Evolutionary conservation across 1,139 yeast genomes (phyloP), one percentile per base, ranked within the genome.

Genomic region (Candida smagusa): DNA sequence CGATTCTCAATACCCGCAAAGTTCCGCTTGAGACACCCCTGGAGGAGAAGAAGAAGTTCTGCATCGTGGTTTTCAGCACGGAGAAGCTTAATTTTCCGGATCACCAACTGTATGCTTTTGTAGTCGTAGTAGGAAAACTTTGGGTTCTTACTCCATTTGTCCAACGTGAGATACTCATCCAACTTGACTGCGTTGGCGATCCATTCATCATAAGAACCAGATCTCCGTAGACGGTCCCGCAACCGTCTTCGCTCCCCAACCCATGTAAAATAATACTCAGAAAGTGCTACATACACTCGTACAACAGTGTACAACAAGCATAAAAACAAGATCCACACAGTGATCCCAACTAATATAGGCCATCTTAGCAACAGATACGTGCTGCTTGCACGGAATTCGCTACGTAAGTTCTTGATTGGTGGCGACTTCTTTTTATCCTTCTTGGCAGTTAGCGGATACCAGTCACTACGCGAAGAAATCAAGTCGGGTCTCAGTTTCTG

Each of bases 1-100:
- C 84, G 76, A 50, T 84, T 84, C 54, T 84, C 92, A 6, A 81
- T 80, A 0, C 94, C 92, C 6, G 89, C 90, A 61, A 84, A 85
- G 53, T 85, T 85, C 41, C 78, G 68, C 52, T 82, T 82, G 27
- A 84, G 60, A 50, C 92, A 84, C 4, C 81, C 81, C 49, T 82
- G 88, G 22, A 85, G 60, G 9, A 81, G 61, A 7, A 74, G 59
- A 62, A 78, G 65, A 28, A 84, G 54, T 30, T 79, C 82, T 12
- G 70, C 72, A 22, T 65, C 66, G 9, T 60, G 52, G 6, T 62
- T 52, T 4, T 52, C 48, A 9, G 47, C 47, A 12, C 80, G 56
- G 30, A 72, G 55, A 4, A 48, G 49, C 29, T 59, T 50, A 39
- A 85, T 57, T 41, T 73, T 68, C n/a, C 56, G 43, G 5, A 77